A percentile compares a stretch with the other conserved stretches of the same genome.
Conservation (phyloP, 2,329 filamentous ascomycete genomes). For the Neofusicoccum cordaticola region DNA sequence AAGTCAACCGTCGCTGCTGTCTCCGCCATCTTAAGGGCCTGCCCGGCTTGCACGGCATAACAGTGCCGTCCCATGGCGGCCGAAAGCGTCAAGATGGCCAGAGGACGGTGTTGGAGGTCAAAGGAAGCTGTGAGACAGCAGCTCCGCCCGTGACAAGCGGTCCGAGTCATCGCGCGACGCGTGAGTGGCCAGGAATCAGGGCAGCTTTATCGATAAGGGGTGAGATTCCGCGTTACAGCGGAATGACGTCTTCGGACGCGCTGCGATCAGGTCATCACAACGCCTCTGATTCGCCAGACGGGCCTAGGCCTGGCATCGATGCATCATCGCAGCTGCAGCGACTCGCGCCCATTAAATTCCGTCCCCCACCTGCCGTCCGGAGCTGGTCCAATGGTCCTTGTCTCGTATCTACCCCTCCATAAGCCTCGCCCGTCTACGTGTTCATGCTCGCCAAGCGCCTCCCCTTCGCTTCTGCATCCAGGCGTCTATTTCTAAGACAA, state of each 20-base stretch:
- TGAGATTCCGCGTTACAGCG: not conserved
- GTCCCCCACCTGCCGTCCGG: not conserved
- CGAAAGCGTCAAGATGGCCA: not conserved
- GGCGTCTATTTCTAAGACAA: constrained; percentile 11
- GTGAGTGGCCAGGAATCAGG: not conserved
- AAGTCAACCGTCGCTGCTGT: not conserved
- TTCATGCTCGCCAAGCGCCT: constrained; percentile 13
- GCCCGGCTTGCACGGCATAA: not conserved
- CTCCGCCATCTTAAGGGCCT: not conserved
- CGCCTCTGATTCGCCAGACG: constrained; percentile 10
- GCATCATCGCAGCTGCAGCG: constrained; percentile 8
- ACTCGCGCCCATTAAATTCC: constrained; percentile 1
- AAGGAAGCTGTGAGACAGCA: not conserved
- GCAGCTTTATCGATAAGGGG: constrained; percentile 14
- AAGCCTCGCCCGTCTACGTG: constrained; percentile 9
- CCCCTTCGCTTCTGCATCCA: not conserved
- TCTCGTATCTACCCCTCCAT: constrained; percentile 10
- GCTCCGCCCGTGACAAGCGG: not conserved
- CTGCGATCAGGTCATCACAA: constrained; percentile 13
- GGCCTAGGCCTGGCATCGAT: not conserved
- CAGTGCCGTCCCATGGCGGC: not conserved
- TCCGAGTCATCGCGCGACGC: not conserved
- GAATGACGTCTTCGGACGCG: constrained; percentile 4
- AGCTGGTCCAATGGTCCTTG: not conserved
- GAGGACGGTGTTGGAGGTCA: not conserved